Base-by-base conservation (phyloP, 2,329 filamentous ascomycete genomes). In the Penicillium sp. region DNA sequence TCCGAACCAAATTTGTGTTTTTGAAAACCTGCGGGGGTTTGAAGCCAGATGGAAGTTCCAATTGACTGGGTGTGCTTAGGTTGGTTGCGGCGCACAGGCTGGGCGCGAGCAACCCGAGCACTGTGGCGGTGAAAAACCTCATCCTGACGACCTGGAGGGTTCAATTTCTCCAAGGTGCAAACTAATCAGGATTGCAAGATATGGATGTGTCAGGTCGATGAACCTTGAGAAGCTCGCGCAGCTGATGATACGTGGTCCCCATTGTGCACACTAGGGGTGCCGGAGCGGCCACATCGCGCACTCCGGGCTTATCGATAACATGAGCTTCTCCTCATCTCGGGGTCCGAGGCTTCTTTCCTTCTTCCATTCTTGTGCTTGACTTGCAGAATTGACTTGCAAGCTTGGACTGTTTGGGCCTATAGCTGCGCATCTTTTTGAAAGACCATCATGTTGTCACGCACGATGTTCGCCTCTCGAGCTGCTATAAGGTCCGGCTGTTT, bases 21-120 rank as follows among this genome's bases (percentile, higher is more conserved):
- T 92, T 91, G 79, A 96, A 99, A 63, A 92, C 89, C 71, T 91
- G 89, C 13, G 92, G 88, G 50, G 93, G 91, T 74, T 84, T 88
- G 79, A 97, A 96, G 58, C 74, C 68, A 56, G 66, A 64, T 39
- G 72, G 70, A 23, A 78, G 67, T 54, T 71, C 62, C 51, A 71
- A 66, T 59, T 70, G 69, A 51, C 67, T 61, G 50, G 66, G 63
- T 40, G 60, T 63, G 42, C 61, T 71, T 35, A 62, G 43, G 55
- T 52, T 56, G 52, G 67, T 56, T 38, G 70, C 65, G 59, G 69
- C 69, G 59, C 63, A 67, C 66, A 70, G 64, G 62, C 67, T 69
- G 55, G 69, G 69, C 52, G 71, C 64, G 39, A 70, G 59, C 49
- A 75, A 58, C 55, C 66, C 68, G 50, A 74, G 67, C 64, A 74